Conservation (phyloP, 2,329 filamentous ascomycete genomes). For the Aspergillus fumigatiaffinis region DNA sequence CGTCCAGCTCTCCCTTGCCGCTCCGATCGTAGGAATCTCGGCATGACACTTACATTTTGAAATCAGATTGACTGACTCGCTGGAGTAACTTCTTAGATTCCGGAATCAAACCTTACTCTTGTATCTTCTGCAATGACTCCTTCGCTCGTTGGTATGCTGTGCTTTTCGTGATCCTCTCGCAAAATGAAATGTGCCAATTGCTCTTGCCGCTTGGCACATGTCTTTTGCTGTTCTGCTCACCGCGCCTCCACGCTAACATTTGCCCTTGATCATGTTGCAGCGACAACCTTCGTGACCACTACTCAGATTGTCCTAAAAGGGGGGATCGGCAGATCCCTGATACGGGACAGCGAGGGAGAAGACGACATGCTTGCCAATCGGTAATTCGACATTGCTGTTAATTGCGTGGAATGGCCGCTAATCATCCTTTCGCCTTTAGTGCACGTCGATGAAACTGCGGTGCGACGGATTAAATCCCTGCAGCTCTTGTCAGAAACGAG, state of each 20-base stretch:
- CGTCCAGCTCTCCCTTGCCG: not conserved
- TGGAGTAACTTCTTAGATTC: slow-evolving; percentile 34
- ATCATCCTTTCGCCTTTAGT: slow-evolving; percentile 25
- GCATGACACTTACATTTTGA: not conserved
- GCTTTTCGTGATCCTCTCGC: slow-evolving; percentile 1
- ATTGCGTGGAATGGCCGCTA: not conserved
- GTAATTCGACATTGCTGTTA: slow-evolving; percentile 22
- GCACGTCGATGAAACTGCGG: slow-evolving; percentile 46
- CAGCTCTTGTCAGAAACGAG: slow-evolving; percentile 42
- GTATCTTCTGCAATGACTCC: slow-evolving; percentile 43
- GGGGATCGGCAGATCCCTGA: slow-evolving; percentile 43
- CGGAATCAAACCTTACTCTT: slow-evolving; percentile 46
- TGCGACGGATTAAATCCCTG: slow-evolving; percentile 45
- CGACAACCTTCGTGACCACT: slow-evolving; percentile 47
- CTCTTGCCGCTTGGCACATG: not conserved
- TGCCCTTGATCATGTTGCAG: slow-evolving; percentile 18
- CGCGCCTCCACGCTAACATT: not conserved
- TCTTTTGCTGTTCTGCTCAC: not conserved
- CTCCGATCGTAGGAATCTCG: not conserved
- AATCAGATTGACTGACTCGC: slow-evolving; percentile 7
- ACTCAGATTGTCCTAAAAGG: slow-evolving; percentile 39
- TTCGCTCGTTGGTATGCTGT: slow-evolving; percentile 42
- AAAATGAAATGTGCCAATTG: not conserved
- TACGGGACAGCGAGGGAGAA: slow-evolving; percentile 43
- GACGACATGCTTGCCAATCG: slow-evolving; percentile 47